These are phyloP conservation scores for Metschnikowia aberdeeniae DNA, from an alignment of 805 yeast genomes.

Conservation along the genomic window DNA sequence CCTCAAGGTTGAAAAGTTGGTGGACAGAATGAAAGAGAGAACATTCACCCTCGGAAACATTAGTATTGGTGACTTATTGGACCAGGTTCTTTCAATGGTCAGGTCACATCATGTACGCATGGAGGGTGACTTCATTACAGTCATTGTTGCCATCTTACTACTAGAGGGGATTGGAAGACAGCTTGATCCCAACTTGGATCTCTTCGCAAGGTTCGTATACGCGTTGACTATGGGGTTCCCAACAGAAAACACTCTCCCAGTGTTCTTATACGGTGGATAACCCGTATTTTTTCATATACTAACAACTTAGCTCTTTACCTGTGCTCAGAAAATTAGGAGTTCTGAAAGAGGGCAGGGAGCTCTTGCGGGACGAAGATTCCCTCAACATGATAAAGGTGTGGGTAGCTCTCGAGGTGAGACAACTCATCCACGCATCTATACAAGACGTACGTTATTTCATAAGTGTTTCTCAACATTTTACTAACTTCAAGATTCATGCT, in stretches of 20 bases:
- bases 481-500: constrained; percentile 31
- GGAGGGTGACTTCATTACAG: constrained; percentile 96
- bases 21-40: constrained; percentile 72
- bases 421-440: constrained; percentile 76
- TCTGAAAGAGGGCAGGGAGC: constrained; percentile 57
- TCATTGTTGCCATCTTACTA: constrained; percentile 86
- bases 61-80: constrained; percentile 85
- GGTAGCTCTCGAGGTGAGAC: constrained; percentile 86
- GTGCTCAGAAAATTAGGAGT: constrained; percentile 77
- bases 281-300: constrained; percentile 5
- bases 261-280: not conserved
- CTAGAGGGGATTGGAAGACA: constrained; percentile 95
- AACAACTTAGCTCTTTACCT: constrained; percentile 64
- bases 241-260: constrained; percentile 26
- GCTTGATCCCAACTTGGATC: constrained; percentile 86
- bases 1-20: constrained; percentile 77
- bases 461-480: not conserved
- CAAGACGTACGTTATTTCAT: constrained; percentile 53
- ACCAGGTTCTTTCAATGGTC: constrained; percentile 86
- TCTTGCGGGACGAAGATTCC: constrained; percentile 54
- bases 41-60: constrained; percentile 92
- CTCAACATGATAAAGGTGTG: constrained; percentile 84
- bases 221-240: constrained; percentile 39
- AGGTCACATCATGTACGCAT: constrained; percentile 90
- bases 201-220: constrained; percentile 91